A percentile compares a stretch with the other conserved stretches of the same genome.
Evolutionary conservation across 495 filamentous ascomycete species (phyloP).

Genomic region (Tuber brumale): DNA sequence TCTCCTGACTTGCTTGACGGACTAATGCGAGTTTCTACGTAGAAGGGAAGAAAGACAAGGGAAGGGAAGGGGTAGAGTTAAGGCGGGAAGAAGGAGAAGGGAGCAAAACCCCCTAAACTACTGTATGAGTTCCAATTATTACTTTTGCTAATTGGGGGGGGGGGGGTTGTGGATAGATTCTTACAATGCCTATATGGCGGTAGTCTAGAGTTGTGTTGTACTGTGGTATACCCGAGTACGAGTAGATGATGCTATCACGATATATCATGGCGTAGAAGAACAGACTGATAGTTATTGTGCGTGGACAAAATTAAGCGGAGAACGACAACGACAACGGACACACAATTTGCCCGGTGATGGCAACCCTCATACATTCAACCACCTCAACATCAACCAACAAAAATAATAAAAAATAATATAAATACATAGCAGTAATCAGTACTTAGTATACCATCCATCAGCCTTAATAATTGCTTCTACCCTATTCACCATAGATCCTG

Average conservation of each 20-base stretch:
- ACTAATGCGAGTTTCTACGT: not conserved
- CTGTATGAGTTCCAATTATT: not conserved
- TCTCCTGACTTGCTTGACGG: not conserved
- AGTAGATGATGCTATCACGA: not conserved
- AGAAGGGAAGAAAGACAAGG: not conserved
- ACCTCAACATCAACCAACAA: no score
- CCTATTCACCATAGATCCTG: no score
- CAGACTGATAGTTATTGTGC: not conserved
- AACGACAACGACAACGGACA: no score
- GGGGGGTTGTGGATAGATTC: not conserved
- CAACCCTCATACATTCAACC: no score
- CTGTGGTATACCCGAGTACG: no score
- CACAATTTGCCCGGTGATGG: no score
- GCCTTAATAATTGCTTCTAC: no score
- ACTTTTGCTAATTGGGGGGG: not conserved
- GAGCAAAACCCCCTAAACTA: not conserved
- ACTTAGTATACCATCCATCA: no score
- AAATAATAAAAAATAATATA: no score
- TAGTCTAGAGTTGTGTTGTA: not conserved
- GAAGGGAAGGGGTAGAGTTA: not conserved
- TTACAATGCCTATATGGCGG: not conserved
- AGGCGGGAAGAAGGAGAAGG: not conserved
- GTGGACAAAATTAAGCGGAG: no score
- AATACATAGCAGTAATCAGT: no score
- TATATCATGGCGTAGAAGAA: not conserved